A percentile compares a stretch with the other conserved stretches of the same genome.
Evolutionary conservation across 805 yeast species (phyloP).

Genomic region (Lachancea thermotolerans): DNA sequence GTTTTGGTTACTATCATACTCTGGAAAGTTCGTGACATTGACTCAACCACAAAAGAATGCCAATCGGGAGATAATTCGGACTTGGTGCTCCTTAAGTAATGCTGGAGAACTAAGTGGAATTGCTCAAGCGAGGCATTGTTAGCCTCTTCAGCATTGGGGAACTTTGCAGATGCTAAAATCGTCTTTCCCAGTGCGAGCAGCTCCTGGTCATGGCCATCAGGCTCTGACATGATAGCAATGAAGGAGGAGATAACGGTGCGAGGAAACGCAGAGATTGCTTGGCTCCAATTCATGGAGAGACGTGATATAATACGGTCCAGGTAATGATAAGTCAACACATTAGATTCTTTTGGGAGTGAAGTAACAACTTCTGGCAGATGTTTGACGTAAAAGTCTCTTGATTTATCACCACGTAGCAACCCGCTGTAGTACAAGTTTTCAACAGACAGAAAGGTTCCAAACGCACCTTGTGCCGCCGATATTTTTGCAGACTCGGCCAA

Average conservation of each 20-base stretch:
- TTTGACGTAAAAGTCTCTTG: slow-evolving; percentile 4
- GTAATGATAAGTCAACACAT: slow-evolving; percentile 23
- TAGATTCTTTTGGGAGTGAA: slow-evolving; percentile 19
- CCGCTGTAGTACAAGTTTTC: slow-evolving; percentile 22
- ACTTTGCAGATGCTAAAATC: slow-evolving; percentile 26
- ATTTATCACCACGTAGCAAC: slow-evolving; percentile 1
- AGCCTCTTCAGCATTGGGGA: slow-evolving; percentile 40
- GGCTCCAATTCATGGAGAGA: slow-evolving; percentile 8
- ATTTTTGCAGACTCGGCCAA: slow-evolving; percentile 9
- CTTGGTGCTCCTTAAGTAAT: slow-evolving; percentile 19
- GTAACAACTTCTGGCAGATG: slow-evolving; percentile 12
- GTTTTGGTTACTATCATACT: slow-evolving; percentile 31
- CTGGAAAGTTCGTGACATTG: slow-evolving; percentile 42
- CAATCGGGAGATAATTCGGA: slow-evolving; percentile 15
- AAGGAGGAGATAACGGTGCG: not conserved
- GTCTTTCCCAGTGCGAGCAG: slow-evolving; percentile 13
- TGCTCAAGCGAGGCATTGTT: slow-evolving; percentile 29
- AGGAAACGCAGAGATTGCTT: not conserved
- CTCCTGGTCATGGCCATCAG: slow-evolving; percentile 11
- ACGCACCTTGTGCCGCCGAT: slow-evolving; percentile 7
- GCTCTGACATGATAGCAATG: slow-evolving; percentile 4
- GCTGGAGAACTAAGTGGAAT: slow-evolving; percentile 26
- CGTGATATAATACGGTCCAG: slow-evolving; percentile 17
- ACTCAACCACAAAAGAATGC: slow-evolving; percentile 25
- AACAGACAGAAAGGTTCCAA: slow-evolving; percentile 13